Conservation (phyloP, 2,329 filamentous ascomycete genomes). For the Hypocrella siamensis region DNA sequence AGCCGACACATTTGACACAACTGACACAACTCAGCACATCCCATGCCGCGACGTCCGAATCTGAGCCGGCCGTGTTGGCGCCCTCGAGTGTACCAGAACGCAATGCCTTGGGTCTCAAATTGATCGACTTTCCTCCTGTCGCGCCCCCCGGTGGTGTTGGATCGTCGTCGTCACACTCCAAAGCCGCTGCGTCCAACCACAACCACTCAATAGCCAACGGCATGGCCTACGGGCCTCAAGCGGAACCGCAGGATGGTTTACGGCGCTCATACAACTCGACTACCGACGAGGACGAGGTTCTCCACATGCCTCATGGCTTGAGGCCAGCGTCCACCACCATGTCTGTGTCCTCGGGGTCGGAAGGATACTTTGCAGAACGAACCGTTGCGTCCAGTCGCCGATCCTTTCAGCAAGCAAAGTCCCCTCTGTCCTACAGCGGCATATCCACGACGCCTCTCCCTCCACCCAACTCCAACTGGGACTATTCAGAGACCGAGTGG, state of each 20-base stretch:
- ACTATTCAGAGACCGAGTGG: slow-evolving; percentile 90
- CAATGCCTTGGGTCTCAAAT: slow-evolving; percentile 28
- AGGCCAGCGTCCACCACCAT: slow-evolving; percentile 25
- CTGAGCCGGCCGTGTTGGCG: slow-evolving; percentile 8
- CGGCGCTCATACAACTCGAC: slow-evolving; percentile 37
- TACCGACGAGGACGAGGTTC: slow-evolving; percentile 69
- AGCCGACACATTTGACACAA: slow-evolving; percentile 26
- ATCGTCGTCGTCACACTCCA: slow-evolving; percentile 14
- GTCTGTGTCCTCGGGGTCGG: slow-evolving; percentile 39
- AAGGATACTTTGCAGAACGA: slow-evolving; percentile 42
- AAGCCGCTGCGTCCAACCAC: slow-evolving; percentile 6
- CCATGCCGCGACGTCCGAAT: slow-evolving; percentile 10
- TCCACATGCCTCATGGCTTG: slow-evolving; percentile 43
- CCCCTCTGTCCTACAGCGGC: slow-evolving; percentile 41
- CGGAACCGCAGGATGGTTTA: slow-evolving; percentile 8
- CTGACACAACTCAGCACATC: slow-evolving; percentile 26
- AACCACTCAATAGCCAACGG: slow-evolving; percentile 9
- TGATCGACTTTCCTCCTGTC: slow-evolving; percentile 28
- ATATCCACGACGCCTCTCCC: slow-evolving; percentile 32
- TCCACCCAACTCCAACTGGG: slow-evolving; percentile 47
- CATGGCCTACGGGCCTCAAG: slow-evolving; percentile 1
- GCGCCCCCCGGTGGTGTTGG: slow-evolving; percentile 30
- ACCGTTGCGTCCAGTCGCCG: slow-evolving; percentile 27
- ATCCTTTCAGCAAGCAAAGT: slow-evolving; percentile 38
- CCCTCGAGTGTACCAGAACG: slow-evolving; percentile 10